Evolutionary conservation across 176 grass and related monocot species (phyloP), one percentile per base, ranked within the genome.

Genomic region (Triticum monococcum): DNA sequence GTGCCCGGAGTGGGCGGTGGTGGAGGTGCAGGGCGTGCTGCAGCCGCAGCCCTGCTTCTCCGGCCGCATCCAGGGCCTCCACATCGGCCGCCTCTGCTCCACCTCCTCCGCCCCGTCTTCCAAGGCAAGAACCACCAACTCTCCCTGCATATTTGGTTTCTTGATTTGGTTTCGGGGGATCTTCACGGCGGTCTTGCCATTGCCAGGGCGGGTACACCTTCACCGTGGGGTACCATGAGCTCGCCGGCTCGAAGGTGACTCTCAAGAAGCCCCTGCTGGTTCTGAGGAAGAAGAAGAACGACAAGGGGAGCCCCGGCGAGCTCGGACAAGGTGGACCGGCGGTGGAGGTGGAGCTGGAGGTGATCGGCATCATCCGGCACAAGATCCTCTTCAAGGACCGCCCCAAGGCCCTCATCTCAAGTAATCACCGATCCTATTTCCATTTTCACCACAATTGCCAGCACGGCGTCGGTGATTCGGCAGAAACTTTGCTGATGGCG

Each of bases 331-430:
- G 6, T 12, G 69, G 24, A 2, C 32, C 83, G 66, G 69, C 78
- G 59, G 60, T 41, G 22, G 83, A 64, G 43, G 14, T 84, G 43
- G 90, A 96, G 80, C 71, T 98, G 79, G 92, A 98, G 54, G 93
- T 94, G 67, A 88, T 98, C 12, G 96, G 92, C 28, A 32, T 94
- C 71, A 98, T 98, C 72, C 84, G 96, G 45, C 91, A 98, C 67
- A 96, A 98, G 73, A 95, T 98, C 66, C 89, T 96, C 64, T 98
- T 96, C 93, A 98, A 96, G 90, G 84, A 83, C 72, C 93, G 93
- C 41, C 92, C 96, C 35, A 98, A 92, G 83, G 93, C 93, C 8
- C 81, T 98, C 66, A 98, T 94, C 82, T 98, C 93, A 82, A 91
- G 93, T 98, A 95, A 84, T 5, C 8, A 11, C 54, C 54, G 54